Conservation (phyloP, 805 yeast species). For the Saturnispora hagleri region DNA sequence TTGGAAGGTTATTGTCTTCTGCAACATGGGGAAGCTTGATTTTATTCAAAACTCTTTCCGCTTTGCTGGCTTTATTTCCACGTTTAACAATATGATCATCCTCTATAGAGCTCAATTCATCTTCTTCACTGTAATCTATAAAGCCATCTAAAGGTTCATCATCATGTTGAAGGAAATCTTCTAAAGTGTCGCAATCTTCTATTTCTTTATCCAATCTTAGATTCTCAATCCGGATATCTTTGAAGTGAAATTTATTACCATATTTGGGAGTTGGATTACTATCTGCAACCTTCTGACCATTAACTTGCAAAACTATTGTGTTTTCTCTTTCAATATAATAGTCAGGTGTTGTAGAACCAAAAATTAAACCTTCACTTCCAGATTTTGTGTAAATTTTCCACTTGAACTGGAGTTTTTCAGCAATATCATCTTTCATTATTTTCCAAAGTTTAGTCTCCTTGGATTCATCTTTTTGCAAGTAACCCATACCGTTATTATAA, state of each 20-base stretch:
- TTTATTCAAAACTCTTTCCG: slow-evolving; percentile 1
- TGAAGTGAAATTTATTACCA: background rate
- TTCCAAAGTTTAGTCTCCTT: slow-evolving; percentile 33
- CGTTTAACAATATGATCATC: slow-evolving; percentile 2
- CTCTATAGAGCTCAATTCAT: background rate
- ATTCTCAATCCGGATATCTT: background rate
- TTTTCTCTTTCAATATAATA: slow-evolving; percentile 11
- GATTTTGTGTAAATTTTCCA: slow-evolving; percentile 1
- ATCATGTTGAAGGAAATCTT: background rate
- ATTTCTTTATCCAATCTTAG: slow-evolving; percentile 1
- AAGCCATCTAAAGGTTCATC: background rate
- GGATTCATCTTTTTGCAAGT: background rate
- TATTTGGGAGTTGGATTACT: slow-evolving; percentile 5
- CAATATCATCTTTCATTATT: slow-evolving; percentile 52
- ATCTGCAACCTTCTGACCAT: slow-evolving; percentile 3
- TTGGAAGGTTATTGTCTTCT: background rate
- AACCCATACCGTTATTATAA: slow-evolving; percentile 1
- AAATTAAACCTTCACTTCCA: slow-evolving; percentile 29
- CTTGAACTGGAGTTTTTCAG: slow-evolving; percentile 26
- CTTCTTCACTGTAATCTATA: slow-evolving; percentile 1
- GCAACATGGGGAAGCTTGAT: background rate
- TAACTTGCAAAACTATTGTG: slow-evolving; percentile 1
- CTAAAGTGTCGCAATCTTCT: slow-evolving; percentile 4
- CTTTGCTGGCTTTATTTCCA: background rate
- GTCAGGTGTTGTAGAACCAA: slow-evolving; percentile 55